A percentile compares a stretch with the other conserved stretches of the same genome.
phyloP scores from a whole-genome alignment of 2,329 filamentous ascomycete species.

The Sporothrix protearum region DNA sequence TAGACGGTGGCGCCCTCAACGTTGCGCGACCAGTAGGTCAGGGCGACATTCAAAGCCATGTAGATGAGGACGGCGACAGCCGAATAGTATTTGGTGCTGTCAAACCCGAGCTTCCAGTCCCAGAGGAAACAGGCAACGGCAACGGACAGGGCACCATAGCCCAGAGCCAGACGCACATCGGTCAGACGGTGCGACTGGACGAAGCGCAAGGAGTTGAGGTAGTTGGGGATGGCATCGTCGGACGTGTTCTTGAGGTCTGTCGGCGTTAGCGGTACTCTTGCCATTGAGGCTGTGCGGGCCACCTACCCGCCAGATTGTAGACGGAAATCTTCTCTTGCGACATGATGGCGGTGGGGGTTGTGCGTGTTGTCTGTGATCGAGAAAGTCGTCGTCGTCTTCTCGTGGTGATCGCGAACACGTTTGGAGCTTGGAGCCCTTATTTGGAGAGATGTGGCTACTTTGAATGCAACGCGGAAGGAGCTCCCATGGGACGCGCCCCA shows the following conservation, averaged over 20 bases:
- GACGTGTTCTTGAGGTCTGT: slow-evolving; percentile 93
- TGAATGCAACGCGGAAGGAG: not conserved
- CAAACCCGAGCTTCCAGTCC: slow-evolving; percentile 90
- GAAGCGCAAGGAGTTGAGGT: slow-evolving; percentile 85
- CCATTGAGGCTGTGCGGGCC: not conserved
- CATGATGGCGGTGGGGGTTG: slow-evolving; percentile 35
- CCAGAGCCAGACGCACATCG: slow-evolving; percentile 78
- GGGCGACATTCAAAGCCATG: slow-evolving; percentile 68
- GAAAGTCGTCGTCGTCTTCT: not conserved
- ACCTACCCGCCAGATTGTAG: slow-evolving; percentile 62
- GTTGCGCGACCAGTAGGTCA: slow-evolving; percentile 80
- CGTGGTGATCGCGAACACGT: not conserved
- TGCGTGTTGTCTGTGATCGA: not conserved
- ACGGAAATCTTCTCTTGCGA: slow-evolving; percentile 59
- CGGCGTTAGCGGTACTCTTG: not conserved
- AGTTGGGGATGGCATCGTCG: slow-evolving; percentile 91
- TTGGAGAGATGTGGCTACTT: slow-evolving; percentile 26
- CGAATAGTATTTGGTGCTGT: slow-evolving; percentile 77
- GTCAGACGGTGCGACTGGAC: slow-evolving; percentile 73
- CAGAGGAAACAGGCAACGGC: slow-evolving; percentile 81
- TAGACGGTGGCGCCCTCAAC: slow-evolving; percentile 83
- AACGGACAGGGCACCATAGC: slow-evolving; percentile 76
- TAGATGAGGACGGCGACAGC: slow-evolving; percentile 75
- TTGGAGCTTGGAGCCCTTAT: no score
- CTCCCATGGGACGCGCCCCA: slow-evolving; percentile 2